Conservation (phyloP, 208 protist genomes). For the Phytomonas serpens region DNA sequence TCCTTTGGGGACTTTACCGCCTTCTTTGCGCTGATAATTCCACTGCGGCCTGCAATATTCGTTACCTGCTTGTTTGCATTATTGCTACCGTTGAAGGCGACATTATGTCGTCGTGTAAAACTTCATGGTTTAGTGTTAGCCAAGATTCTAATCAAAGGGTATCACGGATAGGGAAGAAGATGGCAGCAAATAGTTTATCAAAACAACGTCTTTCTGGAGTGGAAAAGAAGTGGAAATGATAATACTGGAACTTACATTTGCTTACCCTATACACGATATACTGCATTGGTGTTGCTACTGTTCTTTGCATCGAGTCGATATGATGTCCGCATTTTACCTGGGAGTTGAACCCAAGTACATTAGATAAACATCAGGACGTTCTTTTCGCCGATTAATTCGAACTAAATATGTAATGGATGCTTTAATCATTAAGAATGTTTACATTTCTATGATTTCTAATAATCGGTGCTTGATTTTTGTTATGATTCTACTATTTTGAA, state of each 20-base stretch:
- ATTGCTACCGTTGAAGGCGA: background rate
- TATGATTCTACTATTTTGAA: conserved; percentile 3
- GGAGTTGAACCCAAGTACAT: background rate
- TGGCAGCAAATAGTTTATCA: background rate
- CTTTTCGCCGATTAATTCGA: background rate
- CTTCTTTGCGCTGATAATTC: background rate
- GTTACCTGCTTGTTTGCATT: conserved; percentile 3
- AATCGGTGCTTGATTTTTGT: background rate
- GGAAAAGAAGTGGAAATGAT: background rate
- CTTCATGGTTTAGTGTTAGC: conserved; percentile 2
- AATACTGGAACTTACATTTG: background rate
- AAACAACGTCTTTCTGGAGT: background rate
- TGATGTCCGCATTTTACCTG: background rate
- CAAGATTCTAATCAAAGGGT: background rate
- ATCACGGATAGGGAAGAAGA: conserved; percentile 7
- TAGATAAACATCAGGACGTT: background rate
- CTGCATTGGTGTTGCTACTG: background rate
- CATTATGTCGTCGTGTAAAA: conserved; percentile 1
- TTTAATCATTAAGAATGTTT: background rate
- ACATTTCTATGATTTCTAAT: background rate
- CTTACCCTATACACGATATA: background rate
- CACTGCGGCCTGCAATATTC: background rate
- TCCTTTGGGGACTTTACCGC: conserved; percentile 1
- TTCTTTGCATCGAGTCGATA: background rate
- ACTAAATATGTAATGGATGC: background rate